Conservation (phyloP, 257 asterid genomes). For the Phtheirospermum japonicum region DNA sequence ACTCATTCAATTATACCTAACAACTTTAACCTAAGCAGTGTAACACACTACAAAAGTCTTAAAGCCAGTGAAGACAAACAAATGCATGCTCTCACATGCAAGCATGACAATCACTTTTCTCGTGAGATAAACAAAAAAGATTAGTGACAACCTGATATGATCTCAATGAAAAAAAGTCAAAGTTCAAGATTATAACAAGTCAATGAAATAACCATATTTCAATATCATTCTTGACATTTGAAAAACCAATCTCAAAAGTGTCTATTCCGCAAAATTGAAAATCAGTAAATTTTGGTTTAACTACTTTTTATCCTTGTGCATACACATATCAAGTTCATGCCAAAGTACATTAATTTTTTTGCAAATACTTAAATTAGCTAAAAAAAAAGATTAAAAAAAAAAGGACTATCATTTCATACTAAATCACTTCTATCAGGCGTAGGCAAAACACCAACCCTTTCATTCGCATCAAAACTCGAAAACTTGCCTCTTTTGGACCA, state of each 20-base stretch:
- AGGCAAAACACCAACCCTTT: constrained; percentile 24
- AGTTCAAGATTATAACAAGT: no score
- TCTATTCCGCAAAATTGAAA: background rate
- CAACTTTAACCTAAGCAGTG: background rate
- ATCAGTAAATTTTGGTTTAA: background rate
- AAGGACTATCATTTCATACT: constrained; percentile 28
- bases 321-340: background rate
- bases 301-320: background rate
- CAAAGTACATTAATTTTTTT: background rate
- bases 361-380: background rate
- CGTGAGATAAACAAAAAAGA: background rate
- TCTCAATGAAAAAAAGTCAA: background rate
- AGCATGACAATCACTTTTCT: background rate
- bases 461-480: constrained; percentile 23
- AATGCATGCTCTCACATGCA: background rate
- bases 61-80: background rate
- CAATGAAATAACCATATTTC: background rate
- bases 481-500: constrained; percentile 58
- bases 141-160: no score
- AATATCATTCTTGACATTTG: background rate
- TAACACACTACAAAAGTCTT: background rate
- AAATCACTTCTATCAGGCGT: constrained; percentile 28
- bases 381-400: background rate
- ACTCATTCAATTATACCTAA: constrained; percentile 12
- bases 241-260: background rate